Conservation (phyloP, 2,329 filamentous ascomycete genomes). For the Phaeosphaeria sp. region DNA sequence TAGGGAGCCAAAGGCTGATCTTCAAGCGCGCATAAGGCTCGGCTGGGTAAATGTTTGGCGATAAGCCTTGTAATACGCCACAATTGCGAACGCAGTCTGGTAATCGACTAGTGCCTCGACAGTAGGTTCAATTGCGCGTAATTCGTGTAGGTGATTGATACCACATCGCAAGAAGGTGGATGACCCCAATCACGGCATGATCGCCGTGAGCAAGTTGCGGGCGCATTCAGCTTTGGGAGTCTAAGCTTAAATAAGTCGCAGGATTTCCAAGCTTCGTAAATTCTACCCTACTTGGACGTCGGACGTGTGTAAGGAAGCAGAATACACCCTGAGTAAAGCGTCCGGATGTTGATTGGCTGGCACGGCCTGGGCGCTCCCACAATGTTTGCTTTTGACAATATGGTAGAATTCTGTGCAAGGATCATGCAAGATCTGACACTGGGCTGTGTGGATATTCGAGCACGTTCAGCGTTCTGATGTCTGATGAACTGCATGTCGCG, state of each 20-base stretch:
- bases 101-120: neutral
- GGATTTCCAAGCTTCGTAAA: neutral
- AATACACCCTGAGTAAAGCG: neutral
- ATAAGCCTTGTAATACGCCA: neutral
- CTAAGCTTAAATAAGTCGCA: neutral
- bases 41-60: neutral
- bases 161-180: neutral
- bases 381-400: neutral
- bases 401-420: neutral
- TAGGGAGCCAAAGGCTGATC: neutral
- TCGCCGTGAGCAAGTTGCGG: neutral
- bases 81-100: neutral
- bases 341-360: neutral
- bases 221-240: neutral
- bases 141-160: neutral
- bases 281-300: neutral
- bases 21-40: neutral
- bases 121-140: neutral
- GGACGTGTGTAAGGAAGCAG: neutral
- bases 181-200: neutral
- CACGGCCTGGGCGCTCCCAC: too few relatives aligned
- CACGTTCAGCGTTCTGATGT: neutral
- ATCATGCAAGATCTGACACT: neutral
- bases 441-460: neutral
- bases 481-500: neutral